These are phyloP conservation scores for Beauveria pseudobassiana DNA, from an alignment of 2,329 filamentous ascomycete genomes.

Conservation along the genomic window DNA sequence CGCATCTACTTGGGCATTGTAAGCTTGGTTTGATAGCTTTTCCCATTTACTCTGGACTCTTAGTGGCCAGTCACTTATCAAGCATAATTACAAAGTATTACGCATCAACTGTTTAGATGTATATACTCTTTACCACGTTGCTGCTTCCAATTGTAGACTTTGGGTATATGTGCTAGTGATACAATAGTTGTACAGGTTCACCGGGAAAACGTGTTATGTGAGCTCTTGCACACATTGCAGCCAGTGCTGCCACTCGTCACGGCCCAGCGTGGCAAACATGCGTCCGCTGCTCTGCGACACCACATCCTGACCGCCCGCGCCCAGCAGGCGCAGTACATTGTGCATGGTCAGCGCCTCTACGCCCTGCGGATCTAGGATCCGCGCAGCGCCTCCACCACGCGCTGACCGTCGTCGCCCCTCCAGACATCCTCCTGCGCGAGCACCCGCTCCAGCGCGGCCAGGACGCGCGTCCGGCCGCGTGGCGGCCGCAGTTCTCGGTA, in stretches of 20 bases:
- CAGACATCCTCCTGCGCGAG: slow-evolving; percentile 13
- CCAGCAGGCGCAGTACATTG: slow-evolving; percentile 24
- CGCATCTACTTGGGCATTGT: background rate
- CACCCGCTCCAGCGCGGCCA: slow-evolving; percentile 20
- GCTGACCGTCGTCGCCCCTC: slow-evolving; percentile 10
- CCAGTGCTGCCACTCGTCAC: slow-evolving; percentile 27
- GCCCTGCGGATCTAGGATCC: slow-evolving; percentile 12
- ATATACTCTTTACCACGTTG: no score
- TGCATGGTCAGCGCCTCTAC: slow-evolving; percentile 19
- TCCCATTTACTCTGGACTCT: background rate
- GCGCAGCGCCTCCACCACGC: slow-evolving; percentile 14
- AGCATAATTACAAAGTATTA: slow-evolving; percentile 4
- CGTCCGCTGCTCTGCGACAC: slow-evolving; percentile 21
- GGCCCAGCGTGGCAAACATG: slow-evolving; percentile 28
- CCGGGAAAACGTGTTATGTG: background rate
- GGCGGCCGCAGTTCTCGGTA: slow-evolving; percentile 22
- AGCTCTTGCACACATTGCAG: slow-evolving; percentile 8
- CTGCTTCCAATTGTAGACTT: background rate
- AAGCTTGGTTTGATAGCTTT: background rate
- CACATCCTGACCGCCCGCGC: slow-evolving; percentile 23
- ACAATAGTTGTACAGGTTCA: background rate
- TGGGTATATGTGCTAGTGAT: background rate
- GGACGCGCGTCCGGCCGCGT: slow-evolving; percentile 15
- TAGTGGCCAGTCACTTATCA: background rate
- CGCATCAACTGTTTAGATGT: background rate